Base-by-base conservation (phyloP, 176 grass and related monocot genomes). In the Rhynchospora breviuscula region DNA sequence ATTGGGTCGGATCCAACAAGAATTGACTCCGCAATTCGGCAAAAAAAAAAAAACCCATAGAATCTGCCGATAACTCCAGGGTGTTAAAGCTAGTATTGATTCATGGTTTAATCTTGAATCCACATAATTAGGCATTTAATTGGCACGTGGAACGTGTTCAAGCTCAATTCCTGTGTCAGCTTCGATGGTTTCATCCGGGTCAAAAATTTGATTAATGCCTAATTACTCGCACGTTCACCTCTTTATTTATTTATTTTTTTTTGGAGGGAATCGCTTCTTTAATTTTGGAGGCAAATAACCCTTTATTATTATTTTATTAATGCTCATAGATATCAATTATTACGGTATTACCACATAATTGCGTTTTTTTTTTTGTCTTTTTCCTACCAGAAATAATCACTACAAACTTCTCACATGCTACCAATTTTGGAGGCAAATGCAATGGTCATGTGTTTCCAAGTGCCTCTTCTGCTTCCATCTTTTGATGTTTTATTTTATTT, bases 41-140 rank as follows among this genome's bases (percentile, higher is more conserved):
- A 0, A 1, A 29, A 29, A 29, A 29, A 29, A 29, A 29, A 51
- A 43, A 49, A 52, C 49, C 3, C 45, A 74, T 74, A 7, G 19
- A 52, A 51, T 51, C 70, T 51, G 19, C 46, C 52, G 23, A 74
- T 74, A 74, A 80, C 29, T 80, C 78, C 78, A 59, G 52, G 48
- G 77, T 58, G 53, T 44, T 61, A 79, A 79, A 59, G 74, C 74
- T 60, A 31, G 15, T 79, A 26, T 56, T 15, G 0, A 62, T 19
- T 45, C 52, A 18, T 80, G 58, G n/a, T 80, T 45, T 43, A 44
- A 80, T 82, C 7, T 67, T 48, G 6, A 26, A 82, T 67, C 31
- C 44, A 49, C 61, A 65, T 81, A 64, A 82, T 82, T 67, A 82
- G 59, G 79, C 61, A 82, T 82, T 67, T 82, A 82, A 82, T 67